Percentiles rank a stretch among this genome's conserved stretches.
Conservation (phyloP, 208 protist species). For the Trypanosoma brucei region DNA sequence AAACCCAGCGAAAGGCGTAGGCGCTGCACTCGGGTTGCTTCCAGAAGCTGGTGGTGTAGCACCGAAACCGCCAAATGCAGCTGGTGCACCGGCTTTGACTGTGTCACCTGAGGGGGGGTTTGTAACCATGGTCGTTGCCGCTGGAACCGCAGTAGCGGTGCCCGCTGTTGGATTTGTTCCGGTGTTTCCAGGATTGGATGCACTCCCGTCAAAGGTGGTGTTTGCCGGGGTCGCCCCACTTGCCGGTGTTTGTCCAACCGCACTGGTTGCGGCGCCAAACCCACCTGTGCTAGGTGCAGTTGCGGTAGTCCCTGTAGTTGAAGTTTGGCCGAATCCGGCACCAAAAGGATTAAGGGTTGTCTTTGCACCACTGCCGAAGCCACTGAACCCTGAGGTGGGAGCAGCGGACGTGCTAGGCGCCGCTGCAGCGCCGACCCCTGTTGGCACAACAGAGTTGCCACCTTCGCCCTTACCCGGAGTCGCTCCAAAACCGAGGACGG, state of each 20-base stretch:
- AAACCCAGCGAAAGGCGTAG: conserved; percentile 14
- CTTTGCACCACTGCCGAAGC: conserved; percentile 3
- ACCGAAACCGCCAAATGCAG: conserved; percentile 19
- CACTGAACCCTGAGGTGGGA: conserved; percentile 1
- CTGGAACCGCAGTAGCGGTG: conserved; percentile 17
- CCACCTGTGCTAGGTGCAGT: conserved; percentile 20
- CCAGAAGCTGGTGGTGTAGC: conserved; percentile 7
- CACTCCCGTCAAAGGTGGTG: background rate
- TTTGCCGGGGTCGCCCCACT: too few species aligned
- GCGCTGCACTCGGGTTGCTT: conserved; percentile 1
- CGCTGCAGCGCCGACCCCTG: conserved; percentile 3
- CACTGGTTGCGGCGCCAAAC: background rate
- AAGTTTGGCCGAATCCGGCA: conserved; percentile 14
- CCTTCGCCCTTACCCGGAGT: too few species aligned
- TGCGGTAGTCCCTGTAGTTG: conserved; percentile 1
- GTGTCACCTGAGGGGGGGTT: background rate
- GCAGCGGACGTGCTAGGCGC: conserved; percentile 6
- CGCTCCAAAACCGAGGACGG: too few species aligned
- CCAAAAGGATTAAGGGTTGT: conserved; percentile 13
- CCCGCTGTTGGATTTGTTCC: background rate
- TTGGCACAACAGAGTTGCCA: background rate
- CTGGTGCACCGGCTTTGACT: conserved; percentile 7
- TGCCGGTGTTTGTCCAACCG: too few species aligned
- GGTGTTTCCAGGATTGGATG: conserved; percentile 1
- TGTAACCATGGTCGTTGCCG: background rate